A percentile compares a stretch with the other conserved stretches of the same genome.
Evolutionary conservation across 495 filamentous ascomycete genomes (phyloP).

Genomic region (Saxispiralis lemnorum): DNA sequence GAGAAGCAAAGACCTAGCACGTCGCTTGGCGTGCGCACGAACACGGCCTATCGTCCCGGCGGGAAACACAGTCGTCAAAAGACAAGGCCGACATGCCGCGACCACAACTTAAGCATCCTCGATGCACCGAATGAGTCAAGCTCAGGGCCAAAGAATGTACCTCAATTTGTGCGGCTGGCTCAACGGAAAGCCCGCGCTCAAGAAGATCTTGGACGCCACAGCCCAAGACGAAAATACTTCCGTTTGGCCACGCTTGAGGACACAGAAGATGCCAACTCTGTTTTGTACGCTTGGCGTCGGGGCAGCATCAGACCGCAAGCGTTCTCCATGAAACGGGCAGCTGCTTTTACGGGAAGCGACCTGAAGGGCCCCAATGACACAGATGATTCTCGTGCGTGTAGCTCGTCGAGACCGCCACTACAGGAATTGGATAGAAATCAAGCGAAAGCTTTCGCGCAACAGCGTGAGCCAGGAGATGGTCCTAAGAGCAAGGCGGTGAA

Average conservation of each 20-base stretch:
- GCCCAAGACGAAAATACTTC: slow-evolving; percentile 58
- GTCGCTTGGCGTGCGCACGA: too few species aligned
- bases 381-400: too few species aligned
- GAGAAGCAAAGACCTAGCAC: too few species aligned
- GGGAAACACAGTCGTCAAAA: too few species aligned
- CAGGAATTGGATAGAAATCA: too few species aligned
- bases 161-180: slow-evolving; percentile 65
- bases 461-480: neutral
- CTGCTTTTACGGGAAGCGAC: neutral
- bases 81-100: too few species aligned
- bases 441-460: too few species aligned
- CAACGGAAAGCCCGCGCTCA: slow-evolving; percentile 47
- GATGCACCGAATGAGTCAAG: slow-evolving; percentile 38
- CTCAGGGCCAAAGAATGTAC: slow-evolving; percentile 25
- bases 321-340: too few species aligned
- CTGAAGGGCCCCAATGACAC: too few species aligned
- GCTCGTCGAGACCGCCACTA: too few species aligned
- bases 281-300: slow-evolving; percentile 57
- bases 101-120: slow-evolving; percentile 47
- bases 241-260: slow-evolving; percentile 51
- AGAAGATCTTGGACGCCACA: slow-evolving; percentile 48
- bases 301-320: slow-evolving; percentile 35
- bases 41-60: too few species aligned
- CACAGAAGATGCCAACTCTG: slow-evolving; percentile 52
- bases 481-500: neutral